These are phyloP conservation scores for Babesia divergens DNA, from an alignment of 169 alveolate species.

Conservation along the genomic window DNA sequence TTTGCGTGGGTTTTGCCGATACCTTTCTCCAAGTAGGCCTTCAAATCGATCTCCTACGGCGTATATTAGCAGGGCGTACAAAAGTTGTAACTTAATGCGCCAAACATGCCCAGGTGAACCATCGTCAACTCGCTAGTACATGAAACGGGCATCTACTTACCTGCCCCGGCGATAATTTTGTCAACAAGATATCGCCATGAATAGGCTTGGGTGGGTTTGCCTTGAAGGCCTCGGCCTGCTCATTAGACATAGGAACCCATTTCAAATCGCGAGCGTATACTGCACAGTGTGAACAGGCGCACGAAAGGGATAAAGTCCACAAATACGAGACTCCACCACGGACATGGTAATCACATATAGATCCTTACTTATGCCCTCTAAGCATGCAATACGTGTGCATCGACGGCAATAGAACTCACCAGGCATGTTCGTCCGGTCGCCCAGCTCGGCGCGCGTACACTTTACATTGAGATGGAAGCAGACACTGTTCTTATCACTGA, in stretches of 20 bases:
- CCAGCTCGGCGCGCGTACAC: constrained; percentile 17
- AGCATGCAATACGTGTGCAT: neutral
- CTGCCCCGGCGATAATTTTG: constrained; percentile 95
- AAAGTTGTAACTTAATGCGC: neutral
- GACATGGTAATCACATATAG: too few relatives aligned
- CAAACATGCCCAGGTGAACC: neutral
- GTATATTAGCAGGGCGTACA: neutral
- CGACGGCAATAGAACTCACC: neutral
- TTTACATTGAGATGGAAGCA: constrained; percentile 72
- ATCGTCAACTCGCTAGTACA: too few relatives aligned
- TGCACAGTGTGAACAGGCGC: constrained; percentile 43
- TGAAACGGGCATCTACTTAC: neutral
- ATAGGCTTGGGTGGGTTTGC: constrained; percentile 89
- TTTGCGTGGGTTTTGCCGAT: constrained; percentile 97
- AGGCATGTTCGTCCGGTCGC: constrained; percentile 19
- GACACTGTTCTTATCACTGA: constrained; percentile 72
- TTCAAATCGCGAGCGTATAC: constrained; percentile 87
- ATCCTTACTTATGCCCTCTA: neutral
- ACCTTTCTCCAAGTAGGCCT: constrained; percentile 92
- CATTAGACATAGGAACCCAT: constrained; percentile 91
- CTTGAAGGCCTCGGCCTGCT: constrained; percentile 80
- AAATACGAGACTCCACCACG: too few relatives aligned
- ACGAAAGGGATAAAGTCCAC: too few relatives aligned
- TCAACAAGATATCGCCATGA: constrained; percentile 90
- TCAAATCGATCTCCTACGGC: constrained; percentile 88